These are phyloP conservation scores for Ochromonas danica DNA, from an alignment of 108 stramenopile genomes.

Conservation along the genomic window DNA sequence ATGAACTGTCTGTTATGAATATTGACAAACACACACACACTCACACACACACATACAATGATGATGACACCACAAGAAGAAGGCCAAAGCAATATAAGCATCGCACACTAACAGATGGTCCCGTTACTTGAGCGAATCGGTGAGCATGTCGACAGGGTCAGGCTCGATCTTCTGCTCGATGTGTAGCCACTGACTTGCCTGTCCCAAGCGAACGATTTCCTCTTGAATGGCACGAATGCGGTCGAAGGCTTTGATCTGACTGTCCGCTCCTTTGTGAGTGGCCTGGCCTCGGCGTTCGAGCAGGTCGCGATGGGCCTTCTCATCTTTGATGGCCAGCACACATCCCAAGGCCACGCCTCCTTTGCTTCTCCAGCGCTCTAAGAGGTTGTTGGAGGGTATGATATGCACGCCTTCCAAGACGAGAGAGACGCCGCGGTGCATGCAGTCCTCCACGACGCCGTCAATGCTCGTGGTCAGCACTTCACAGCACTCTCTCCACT, in stretches of 20 bases:
- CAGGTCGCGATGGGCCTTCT: constrained; percentile 58
- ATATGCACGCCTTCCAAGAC: constrained; percentile 68
- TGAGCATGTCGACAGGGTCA: neutral
- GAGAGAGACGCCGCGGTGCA: constrained; percentile 55
- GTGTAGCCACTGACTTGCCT: constrained; percentile 58
- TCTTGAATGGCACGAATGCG: constrained; percentile 65
- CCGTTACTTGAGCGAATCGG: too few relatives aligned
- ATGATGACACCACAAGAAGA: too few relatives aligned
- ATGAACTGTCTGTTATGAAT: too few relatives aligned
- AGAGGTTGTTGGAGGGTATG: constrained; percentile 50
- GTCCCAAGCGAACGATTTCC: constrained; percentile 62
- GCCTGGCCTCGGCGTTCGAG: constrained; percentile 56
- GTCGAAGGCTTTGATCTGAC: constrained; percentile 58
- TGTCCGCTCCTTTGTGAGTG: constrained; percentile 57
- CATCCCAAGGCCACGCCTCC: constrained; percentile 62
- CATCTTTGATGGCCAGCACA: constrained; percentile 57
- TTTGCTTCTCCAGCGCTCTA: constrained; percentile 54
- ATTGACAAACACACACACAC: too few relatives aligned
- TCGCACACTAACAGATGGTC: too few relatives aligned
- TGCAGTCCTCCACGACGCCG: constrained; percentile 62
- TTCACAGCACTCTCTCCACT: constrained; percentile 65
- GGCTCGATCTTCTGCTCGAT: constrained; percentile 57
- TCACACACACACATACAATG: too few relatives aligned
- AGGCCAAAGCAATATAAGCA: too few relatives aligned
- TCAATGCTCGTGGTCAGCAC: constrained; percentile 58